Evolutionary conservation across 2,329 filamentous ascomycete genomes (phyloP), one percentile per base, ranked within the genome.

Genomic region (Hymenoscyphus salicellus): DNA sequence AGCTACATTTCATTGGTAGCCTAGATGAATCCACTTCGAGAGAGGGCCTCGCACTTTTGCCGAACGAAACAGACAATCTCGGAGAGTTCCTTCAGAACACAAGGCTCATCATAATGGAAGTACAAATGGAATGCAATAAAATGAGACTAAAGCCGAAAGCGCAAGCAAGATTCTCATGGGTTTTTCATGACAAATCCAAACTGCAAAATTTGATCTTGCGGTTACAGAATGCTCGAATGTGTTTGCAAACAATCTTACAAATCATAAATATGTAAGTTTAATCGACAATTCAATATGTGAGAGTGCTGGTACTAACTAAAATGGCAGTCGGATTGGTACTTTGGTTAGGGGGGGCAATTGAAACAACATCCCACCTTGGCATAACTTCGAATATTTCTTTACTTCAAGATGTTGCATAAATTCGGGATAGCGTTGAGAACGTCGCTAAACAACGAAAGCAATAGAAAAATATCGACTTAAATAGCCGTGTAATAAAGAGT

Each of bases 391-490:
- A 58, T 26, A 14, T 58, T 16, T 6, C 20, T 8, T 58, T 58
- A 32, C n/a, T 59, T 5, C 8, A 10, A 43, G 57, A 43, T n/a
- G 57, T 59, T 43, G 57, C 57, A 8, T 32, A 20, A 1, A 59
- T 43, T 41, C 57, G 57, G 11, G 20, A 59, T 4, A 59, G 20
- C 17, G 57, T 59, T 10, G 33, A 59, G 16, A 10, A 6, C 10
- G 23, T 11, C 11, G 33, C 57, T 10, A 30, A 59, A 36, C 17
- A 59, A 6, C 33, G 57, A 28, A 41, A 30, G 28, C 57, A 17
- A 17, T 33, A 59, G 23, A 20, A 59, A 43, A 43, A 59, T 20
- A 14, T 59, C 43, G 57, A 43, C 1, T 59, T 59, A n/a, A 59
- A 59, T 8, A 26, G 57, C n/a, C 57, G 43, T 5, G 23, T 26